A percentile compares a stretch with the other conserved stretches of the same genome.
These are phyloP conservation scores for Diaporthe ilicicola DNA, from an alignment of 2,329 filamentous ascomycete species.

Conservation along the genomic window DNA sequence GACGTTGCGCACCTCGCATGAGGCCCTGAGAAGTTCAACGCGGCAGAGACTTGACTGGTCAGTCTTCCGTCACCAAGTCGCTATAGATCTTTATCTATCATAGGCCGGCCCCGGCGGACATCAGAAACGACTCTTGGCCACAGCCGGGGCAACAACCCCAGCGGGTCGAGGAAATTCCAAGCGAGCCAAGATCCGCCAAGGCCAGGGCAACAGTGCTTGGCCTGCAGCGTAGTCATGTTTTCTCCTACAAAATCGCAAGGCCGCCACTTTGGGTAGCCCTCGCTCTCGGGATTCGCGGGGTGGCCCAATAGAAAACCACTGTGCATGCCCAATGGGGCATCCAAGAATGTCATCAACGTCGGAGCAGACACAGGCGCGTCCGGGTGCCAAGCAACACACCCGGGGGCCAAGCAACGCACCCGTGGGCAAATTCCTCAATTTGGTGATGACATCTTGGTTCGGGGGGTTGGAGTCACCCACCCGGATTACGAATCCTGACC, in stretches of 20 bases:
- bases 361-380: neutral
- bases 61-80: neutral
- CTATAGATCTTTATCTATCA: neutral
- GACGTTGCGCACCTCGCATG: neutral
- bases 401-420: neutral
- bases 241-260: neutral
- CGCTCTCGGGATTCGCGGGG: slow-evolving; percentile 4
- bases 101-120: neutral
- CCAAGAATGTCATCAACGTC: neutral
- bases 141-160: neutral
- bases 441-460: neutral
- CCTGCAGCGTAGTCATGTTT: neutral
- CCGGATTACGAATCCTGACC: slow-evolving; percentile 15
- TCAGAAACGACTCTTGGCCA: neutral
- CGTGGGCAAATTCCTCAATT: neutral
- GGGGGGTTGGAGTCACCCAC: neutral
- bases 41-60: neutral
- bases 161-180: neutral
- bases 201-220: slow-evolving; percentile 7
- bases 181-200: slow-evolving; percentile 18
- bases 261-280: slow-evolving; percentile 3
- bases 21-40: too few relatives aligned
- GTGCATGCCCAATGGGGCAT: neutral
- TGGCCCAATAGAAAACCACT: neutral
- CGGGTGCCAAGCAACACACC: neutral